Evolutionary conservation across 75 land plant genomes (phyloP), one percentile per base, ranked within the genome.

Genomic region (Adiantum capillusveneris): DNA sequence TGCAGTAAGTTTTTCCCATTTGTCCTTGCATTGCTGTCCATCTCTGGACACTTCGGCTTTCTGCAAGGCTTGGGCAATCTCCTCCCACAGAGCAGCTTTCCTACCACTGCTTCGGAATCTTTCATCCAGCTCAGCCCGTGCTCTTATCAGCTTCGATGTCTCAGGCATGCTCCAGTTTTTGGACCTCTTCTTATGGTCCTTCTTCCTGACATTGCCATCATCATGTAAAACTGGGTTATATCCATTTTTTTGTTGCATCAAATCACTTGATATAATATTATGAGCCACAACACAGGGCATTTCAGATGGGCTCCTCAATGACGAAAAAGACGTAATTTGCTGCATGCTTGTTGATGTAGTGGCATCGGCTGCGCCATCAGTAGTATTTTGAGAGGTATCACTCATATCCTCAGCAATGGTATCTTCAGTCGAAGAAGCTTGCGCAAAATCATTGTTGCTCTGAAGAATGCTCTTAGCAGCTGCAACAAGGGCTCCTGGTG

Each of bases 61-160:
- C 42, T 62, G 68, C 53, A 76, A 46, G 17, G 65, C 1, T 39
- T 76, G 77, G 5, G 79, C 61, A 55, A 76, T 76, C 64, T 76
- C 79, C n/a, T 76, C 79, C 79, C 79, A 76, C 7, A 76, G 76
- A 63, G 75, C 77, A 20, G 59, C 53, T 50, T 76, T 76, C 46
- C 76, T 55, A 17, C 79, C 79, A n/a, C 63, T 55, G 27, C 60
- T 65, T 0, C 77, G 70, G 25, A 76, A 76, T 25, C 76, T 37
- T 11, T 78, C 77, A 27, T 76, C 79, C 18, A 75, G 59, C 6
- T 65, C 71, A 14, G 76, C 31, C 27, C 79, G 51, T 31, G 51
- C 36, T 28, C 76, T 51, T 12, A 76, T 76, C 36, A 76, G 70
- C 34, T 60, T 59, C 46, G 65, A 44, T 12, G 76, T 73, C 54